Conservation (phyloP, 2,329 filamentous ascomycete species). For the Colletotrichum sp. region DNA sequence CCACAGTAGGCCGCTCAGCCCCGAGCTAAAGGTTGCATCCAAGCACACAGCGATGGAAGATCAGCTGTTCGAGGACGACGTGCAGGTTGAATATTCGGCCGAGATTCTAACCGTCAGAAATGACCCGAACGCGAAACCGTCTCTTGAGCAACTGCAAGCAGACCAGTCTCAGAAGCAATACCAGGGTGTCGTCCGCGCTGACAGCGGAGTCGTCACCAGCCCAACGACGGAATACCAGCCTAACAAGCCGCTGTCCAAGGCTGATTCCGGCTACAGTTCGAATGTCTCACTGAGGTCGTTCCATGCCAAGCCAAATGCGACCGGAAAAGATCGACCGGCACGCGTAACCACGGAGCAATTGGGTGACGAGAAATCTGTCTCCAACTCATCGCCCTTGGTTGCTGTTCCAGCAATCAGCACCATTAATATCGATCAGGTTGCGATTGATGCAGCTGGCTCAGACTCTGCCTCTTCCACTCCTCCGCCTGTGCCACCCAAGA, state of each 20-base stretch:
- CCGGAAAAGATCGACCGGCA: not conserved
- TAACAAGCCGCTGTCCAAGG: slow-evolving; percentile 53
- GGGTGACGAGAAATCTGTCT: slow-evolving; percentile 2
- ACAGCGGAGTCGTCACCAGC: slow-evolving; percentile 56
- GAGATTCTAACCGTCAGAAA: slow-evolving; percentile 46
- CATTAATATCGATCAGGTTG: not conserved
- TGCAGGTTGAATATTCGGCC: slow-evolving; percentile 33
- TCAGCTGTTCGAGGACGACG: slow-evolving; percentile 48
- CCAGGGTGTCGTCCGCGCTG: slow-evolving; percentile 38
- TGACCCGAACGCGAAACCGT: slow-evolving; percentile 49
- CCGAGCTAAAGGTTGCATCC: slow-evolving; percentile 47
- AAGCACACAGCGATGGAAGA: slow-evolving; percentile 55
- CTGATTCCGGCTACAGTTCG: slow-evolving; percentile 67
- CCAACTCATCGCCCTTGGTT: not conserved
- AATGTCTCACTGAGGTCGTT: slow-evolving; percentile 62
- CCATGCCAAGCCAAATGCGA: slow-evolving; percentile 33
- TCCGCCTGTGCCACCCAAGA: slow-evolving; percentile 41
- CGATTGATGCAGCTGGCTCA: slow-evolving; percentile 21
- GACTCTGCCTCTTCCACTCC: slow-evolving; percentile 27
- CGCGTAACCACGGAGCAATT: not conserved
- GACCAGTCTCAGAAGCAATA: slow-evolving; percentile 23
- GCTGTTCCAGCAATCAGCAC: not conserved
- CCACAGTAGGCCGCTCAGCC: slow-evolving; percentile 30
- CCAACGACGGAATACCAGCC: slow-evolving; percentile 43
- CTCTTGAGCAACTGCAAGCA: slow-evolving; percentile 24